These are phyloP conservation scores for Achaetomium macrosporum DNA, from an alignment of 2,329 filamentous ascomycete species.

Conservation along the genomic window DNA sequence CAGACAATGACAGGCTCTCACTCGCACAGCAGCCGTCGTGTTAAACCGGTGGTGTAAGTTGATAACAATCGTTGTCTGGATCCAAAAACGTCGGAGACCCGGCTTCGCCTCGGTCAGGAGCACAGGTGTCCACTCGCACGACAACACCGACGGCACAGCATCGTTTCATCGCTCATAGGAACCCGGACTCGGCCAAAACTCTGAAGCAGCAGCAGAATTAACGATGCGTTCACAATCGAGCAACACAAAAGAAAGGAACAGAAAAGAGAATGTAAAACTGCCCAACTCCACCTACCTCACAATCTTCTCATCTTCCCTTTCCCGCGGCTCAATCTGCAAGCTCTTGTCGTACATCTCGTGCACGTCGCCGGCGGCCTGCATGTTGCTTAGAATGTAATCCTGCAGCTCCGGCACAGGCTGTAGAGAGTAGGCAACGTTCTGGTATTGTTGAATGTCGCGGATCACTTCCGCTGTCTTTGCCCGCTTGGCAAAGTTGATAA, in stretches of 20 bases:
- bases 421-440: constrained; percentile 92
- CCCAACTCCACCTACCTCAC: constrained; percentile 68
- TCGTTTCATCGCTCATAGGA: constrained; percentile 26
- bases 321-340: constrained; percentile 84
- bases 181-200: constrained; percentile 32
- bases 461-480: constrained; percentile 98
- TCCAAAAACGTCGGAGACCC: too few species aligned
- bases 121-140: too few species aligned
- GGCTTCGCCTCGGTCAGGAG: too few species aligned
- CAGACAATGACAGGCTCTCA: too few species aligned
- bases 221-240: background rate
- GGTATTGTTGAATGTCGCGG: constrained; percentile 96
- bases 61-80: too few species aligned
- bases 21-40: too few species aligned
- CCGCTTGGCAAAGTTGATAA: constrained; percentile 98
- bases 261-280: background rate
- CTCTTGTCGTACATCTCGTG: constrained; percentile 99
- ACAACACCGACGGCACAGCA: background rate
- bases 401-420: constrained; percentile 87
- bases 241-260: background rate
- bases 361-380: constrained; percentile 91
- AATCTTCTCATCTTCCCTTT: constrained; percentile 98
- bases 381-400: constrained; percentile 94
- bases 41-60: too few species aligned
- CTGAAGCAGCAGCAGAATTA: constrained; percentile 18